Evolutionary conservation across 2,329 filamentous ascomycete species (phyloP).

Genomic region (Scytalidium sp.): DNA sequence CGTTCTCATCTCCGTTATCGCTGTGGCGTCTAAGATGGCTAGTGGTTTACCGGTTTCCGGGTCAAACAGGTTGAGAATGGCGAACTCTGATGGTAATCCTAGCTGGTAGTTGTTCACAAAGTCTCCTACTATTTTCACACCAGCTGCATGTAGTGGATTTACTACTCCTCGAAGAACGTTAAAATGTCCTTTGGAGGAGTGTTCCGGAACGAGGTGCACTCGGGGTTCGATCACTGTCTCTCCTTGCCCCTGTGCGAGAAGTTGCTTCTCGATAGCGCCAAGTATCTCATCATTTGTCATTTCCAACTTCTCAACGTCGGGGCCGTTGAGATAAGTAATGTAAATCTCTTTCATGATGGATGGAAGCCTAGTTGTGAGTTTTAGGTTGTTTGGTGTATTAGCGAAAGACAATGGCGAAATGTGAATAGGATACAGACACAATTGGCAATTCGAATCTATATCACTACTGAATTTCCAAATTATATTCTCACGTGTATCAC

Average conservation of each 20-base stretch:
- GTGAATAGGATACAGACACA: background rate
- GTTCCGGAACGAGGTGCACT: background rate
- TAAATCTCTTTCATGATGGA: background rate
- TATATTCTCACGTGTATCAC: background rate
- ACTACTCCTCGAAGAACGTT: conserved; percentile 1
- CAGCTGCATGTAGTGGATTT: background rate
- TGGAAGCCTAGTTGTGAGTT: too few species aligned
- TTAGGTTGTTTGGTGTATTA: too few species aligned
- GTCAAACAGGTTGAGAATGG: conserved; percentile 2
- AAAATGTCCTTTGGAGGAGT: conserved; percentile 1
- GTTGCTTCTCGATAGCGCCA: background rate
- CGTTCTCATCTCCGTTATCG: conserved; percentile 1
- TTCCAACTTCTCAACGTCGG: background rate
- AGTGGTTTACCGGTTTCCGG: background rate
- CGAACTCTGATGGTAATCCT: background rate
- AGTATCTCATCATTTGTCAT: conserved; percentile 2
- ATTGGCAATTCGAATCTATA: background rate
- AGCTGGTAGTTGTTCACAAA: conserved; percentile 3
- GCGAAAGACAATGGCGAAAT: too few species aligned
- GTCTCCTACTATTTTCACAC: conserved; percentile 2
- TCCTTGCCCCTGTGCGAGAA: background rate
- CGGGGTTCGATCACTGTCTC: conserved; percentile 2
- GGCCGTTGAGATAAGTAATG: conserved; percentile 1
- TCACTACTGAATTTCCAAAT: background rate
- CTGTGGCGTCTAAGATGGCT: background rate